Evolutionary conservation across 2,329 filamentous ascomycete genomes (phyloP), one percentile per base, ranked within the genome.

Genomic region (Fusarium nisikadoi): DNA sequence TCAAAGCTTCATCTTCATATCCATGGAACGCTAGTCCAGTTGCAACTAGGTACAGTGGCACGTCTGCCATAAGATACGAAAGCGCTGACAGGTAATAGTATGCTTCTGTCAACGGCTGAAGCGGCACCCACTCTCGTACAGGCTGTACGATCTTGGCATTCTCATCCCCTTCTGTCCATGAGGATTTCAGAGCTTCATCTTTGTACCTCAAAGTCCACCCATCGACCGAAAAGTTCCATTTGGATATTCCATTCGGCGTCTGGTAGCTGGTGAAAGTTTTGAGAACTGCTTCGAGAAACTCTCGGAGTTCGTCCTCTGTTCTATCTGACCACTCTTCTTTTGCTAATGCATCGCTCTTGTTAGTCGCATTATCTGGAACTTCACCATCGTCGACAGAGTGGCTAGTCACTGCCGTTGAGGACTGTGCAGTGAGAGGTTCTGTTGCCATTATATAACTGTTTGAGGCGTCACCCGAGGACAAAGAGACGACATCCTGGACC

Each of bases 11-110:
- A 9, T 41, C 46, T 45, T 70, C 49, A 33, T 66, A 70, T 16
- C 41, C 20, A 23, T 25, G 58, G 54, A 64, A 63, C 6, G 23
- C 38, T 16, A 71, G 10, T 5, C 43, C 27, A 9, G 56, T 66
- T 42, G 49, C n/a, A 8, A 27, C 35, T 36, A 58, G 31, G 25
- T 27, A 20, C 17, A 55, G 36, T 23, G 52, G 59, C 14, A 60
- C 49, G 5, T 62, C 25, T 16, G 43, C 46, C 29, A 70, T 62
- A 9, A 64, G n/a, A 38, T 47, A 70, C 13, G 53, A 56, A 41
- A 67, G 35, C 19, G 45, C 58, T 8, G 59, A 55, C n/a, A 72
- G 53, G 25, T 49, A 73, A 20, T 62, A 60, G 35, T 69, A 62
- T 20, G 64, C 62, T 20, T 65, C 57, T 12, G 39, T 50, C 17